Evolutionary conservation across 345 rosid genomes (phyloP).

Genomic region (Cardiospermum halicacabum): DNA sequence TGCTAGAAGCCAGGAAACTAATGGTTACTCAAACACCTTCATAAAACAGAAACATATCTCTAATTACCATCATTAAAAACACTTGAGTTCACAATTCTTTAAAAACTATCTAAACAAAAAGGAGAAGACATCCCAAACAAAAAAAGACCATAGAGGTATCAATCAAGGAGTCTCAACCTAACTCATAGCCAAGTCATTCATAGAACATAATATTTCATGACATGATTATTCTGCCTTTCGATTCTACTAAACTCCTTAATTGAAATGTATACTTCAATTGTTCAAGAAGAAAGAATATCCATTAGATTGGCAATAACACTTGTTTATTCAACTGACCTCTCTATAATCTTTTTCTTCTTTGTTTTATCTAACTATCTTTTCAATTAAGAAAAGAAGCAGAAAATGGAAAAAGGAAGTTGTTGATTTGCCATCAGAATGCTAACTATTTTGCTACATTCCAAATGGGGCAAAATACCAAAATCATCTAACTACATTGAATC

Average conservation of each 20-base stretch:
- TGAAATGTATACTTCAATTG: no score
- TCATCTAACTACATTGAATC: constrained; percentile 25
- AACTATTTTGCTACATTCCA: constrained; percentile 5
- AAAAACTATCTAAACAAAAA: no score
- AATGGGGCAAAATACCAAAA: constrained; percentile 1
- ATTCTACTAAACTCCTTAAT: no score
- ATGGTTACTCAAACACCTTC: no score
- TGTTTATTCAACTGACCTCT: background rate
- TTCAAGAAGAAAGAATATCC: background rate
- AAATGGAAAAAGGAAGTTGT: background rate
- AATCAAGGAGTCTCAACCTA: no score
- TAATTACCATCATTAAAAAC: no score
- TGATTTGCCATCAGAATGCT: background rate
- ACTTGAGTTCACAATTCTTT: no score
- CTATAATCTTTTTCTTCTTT: background rate
- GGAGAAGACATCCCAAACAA: no score
- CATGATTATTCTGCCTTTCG: background rate
- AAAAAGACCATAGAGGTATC: no score
- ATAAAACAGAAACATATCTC: no score
- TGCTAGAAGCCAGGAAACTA: no score
- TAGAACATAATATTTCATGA: background rate
- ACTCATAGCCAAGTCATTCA: no score
- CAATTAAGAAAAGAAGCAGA: background rate
- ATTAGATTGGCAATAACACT: background rate
- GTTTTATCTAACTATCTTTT: background rate